Base-by-base conservation (phyloP, 495 filamentous ascomycete species). In the Neohortaea acidophila region DNA sequence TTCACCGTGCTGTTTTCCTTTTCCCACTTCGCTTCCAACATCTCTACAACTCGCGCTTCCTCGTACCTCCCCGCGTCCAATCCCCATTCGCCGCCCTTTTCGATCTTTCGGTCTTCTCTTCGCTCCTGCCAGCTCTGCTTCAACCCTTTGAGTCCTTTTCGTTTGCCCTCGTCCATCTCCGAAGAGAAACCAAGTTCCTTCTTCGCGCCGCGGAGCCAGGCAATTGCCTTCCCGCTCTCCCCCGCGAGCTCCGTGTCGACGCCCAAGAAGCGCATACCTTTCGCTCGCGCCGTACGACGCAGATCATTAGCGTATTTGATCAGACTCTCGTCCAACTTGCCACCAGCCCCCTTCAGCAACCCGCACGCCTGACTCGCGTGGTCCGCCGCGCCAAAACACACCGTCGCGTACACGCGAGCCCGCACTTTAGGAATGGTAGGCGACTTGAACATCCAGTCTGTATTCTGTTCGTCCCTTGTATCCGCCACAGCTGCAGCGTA, bases 1-100 rank as follows among this genome's bases (percentile, higher is more conserved):
- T 83, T 79, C 28, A 91, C 78, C 11, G 81, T 91, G 60, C 94
- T 84, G 56, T 97, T 97, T 61, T 81, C 73, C 59, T 84, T 84
- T 21, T 68, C 69, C 89, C 89, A 97, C 55, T 92, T 94, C 33
- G 64, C 66, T 54, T 92, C 78, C 38, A 97, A 57, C 75, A 81
- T 83, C 46, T 86, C 77, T 43, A 92, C 65, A 1, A 94, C 80
- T 33, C 81, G 64, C n/a, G 68, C 70, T 59, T 97, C 89, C 52
- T 94, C 89, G 14, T 79, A 55, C 44, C 67, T 72, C 0, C 89
- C 89, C 0, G 79, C 89, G 60, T 92, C 84, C 33, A 77, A 64
- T 0, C 87, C 86, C 68, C 85, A 83, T 32, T 74, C 69, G 13
- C 67, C 63, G 3, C 73, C 75, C 48, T 68, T 81, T 43, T 83